phyloP scores from a whole-genome alignment of 108 stramenopile species.

The Bacterosira constricta region DNA sequence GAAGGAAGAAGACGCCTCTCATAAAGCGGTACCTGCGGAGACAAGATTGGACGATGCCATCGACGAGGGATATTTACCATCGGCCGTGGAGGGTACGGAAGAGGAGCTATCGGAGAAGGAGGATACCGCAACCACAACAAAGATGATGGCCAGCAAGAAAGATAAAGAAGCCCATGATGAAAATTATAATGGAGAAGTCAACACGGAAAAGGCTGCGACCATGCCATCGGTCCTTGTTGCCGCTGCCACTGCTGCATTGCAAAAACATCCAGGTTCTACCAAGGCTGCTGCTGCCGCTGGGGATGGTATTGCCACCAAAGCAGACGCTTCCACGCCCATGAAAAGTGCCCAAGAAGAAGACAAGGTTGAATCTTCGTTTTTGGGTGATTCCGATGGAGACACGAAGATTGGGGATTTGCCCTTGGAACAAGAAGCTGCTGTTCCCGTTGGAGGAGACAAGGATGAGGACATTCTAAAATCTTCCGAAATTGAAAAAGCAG shows the following conservation, averaged over 20 bases:
- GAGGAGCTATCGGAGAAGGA: conserved; percentile 19
- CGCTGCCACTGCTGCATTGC: background rate
- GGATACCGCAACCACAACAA: background rate
- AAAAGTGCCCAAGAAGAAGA: background rate
- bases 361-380: background rate
- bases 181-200: background rate
- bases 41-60: conserved; percentile 3
- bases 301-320: background rate
- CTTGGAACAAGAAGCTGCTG: no score
- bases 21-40: background rate
- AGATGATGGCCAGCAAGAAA: no score
- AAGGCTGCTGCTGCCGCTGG: no score
- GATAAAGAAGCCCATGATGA: background rate
- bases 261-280: background rate
- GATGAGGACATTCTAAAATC: no score
- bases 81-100: conserved; percentile 18
- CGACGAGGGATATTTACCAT: conserved; percentile 4
- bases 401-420: background rate
- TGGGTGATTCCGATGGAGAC: background rate
- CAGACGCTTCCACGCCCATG: background rate
- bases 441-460: no score
- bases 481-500: no score
- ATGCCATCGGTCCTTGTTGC: background rate
- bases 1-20: background rate
- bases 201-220: background rate